These are phyloP conservation scores for Penicillium sp. DNA, from an alignment of 2,329 filamentous ascomycete genomes.

Conservation along the genomic window DNA sequence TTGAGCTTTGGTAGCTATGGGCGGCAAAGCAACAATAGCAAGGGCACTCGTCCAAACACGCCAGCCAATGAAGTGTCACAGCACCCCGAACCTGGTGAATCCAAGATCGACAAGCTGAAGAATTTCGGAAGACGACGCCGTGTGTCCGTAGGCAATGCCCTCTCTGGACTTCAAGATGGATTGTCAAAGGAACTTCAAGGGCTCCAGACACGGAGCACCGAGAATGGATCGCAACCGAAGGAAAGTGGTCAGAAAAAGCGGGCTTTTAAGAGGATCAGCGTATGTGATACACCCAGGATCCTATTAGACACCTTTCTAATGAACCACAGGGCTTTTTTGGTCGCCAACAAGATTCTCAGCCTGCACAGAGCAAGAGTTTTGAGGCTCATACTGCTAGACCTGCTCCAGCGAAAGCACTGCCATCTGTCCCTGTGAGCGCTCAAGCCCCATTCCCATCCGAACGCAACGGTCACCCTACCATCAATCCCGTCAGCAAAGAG, in stretches of 20 bases:
- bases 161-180: conserved; percentile 20
- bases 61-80: conserved; percentile 20
- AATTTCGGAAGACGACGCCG: conserved; percentile 30
- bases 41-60: conserved; percentile 20
- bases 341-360: conserved; percentile 14
- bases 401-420: conserved; percentile 3
- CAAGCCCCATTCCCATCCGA: not conserved
- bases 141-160: conserved; percentile 26
- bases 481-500: not conserved
- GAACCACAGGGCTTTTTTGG: conserved; percentile 18
- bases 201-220: not conserved
- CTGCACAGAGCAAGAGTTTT: not conserved
- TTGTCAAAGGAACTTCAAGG: conserved; percentile 18
- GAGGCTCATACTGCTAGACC: not conserved
- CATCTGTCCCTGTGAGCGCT: not conserved
- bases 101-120: conserved; percentile 32
- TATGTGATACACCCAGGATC: conserved; percentile 7
- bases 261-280: conserved; percentile 21
- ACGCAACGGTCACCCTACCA: not conserved
- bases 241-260: conserved; percentile 18
- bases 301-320: conserved; percentile 7
- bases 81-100: conserved; percentile 11
- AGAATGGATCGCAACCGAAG: not conserved
- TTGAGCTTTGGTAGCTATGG: conserved; percentile 27
- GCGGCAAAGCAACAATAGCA: conserved; percentile 19